A percentile compares a stretch with the other conserved stretches of the same genome.
Conservation (phyloP, 1,284 basidiomycete genomes). For the Irpex rosettiformis region DNA sequence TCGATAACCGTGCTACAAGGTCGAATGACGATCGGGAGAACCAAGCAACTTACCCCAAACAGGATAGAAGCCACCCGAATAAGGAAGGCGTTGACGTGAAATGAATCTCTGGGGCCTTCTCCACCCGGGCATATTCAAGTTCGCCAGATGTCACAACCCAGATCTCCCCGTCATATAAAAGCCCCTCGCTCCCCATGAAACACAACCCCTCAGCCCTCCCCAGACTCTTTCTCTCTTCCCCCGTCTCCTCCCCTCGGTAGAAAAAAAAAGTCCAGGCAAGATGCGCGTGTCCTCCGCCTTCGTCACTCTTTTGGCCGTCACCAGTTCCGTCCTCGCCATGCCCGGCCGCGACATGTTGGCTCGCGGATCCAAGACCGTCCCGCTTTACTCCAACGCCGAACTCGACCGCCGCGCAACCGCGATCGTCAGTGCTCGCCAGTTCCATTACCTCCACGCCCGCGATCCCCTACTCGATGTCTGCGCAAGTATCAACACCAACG, state of each 20-base stretch:
- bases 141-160: neutral
- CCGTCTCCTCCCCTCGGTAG: neutral
- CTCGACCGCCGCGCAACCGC: neutral
- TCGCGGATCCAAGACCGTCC: neutral
- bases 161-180: neutral
- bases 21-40: neutral
- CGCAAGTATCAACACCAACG: constrained; percentile 20
- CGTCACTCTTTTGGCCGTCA: constrained; percentile 2
- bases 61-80: neutral
- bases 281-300: constrained; percentile 1
- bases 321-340: neutral
- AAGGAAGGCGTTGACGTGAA: neutral
- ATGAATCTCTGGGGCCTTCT: neutral
- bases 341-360: neutral
- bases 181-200: neutral
- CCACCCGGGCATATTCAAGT: neutral
- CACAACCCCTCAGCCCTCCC: neutral
- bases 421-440: neutral
- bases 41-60: neutral
- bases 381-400: neutral
- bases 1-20: neutral
- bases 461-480: constrained; percentile 22
- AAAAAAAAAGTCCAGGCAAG: neutral
- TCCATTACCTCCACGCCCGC: constrained; percentile 1
- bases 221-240: neutral